Conservation (phyloP, 1,284 basidiomycete genomes). For the Ceratobasidium sp. region DNA sequence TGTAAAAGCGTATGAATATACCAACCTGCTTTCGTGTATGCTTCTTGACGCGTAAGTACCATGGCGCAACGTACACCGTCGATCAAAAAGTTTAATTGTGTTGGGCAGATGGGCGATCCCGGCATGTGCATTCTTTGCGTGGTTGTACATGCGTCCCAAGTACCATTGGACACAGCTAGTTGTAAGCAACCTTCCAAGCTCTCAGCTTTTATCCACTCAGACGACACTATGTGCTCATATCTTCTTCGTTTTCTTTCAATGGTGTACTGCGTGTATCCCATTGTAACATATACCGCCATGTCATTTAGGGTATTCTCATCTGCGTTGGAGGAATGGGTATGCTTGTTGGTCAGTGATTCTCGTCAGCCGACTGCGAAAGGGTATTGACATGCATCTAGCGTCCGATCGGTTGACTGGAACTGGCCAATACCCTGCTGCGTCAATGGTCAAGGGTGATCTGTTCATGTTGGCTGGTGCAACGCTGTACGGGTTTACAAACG, state of each 20-base stretch:
- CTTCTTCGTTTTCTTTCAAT: background rate
- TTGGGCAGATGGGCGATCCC: conserved; percentile 79
- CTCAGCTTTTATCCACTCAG: background rate
- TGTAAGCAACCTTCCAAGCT: conserved; percentile 39
- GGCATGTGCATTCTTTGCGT: conserved; percentile 80
- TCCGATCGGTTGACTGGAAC: conserved; percentile 47
- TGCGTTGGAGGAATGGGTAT: conserved; percentile 78
- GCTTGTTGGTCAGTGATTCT: conserved; percentile 62
- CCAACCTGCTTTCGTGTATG: conserved; percentile 85
- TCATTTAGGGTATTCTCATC: conserved; percentile 68
- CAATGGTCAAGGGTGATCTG: conserved; percentile 77
- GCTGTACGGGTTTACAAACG: conserved; percentile 82
- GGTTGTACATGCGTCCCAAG: conserved; percentile 77
- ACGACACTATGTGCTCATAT: conserved; percentile 52
- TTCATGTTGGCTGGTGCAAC: conserved; percentile 87
- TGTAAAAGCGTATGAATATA: conserved; percentile 87
- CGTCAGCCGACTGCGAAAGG: conserved; percentile 68
- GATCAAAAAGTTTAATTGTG: background rate
- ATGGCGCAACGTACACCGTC: background rate
- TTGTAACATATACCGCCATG: background rate
- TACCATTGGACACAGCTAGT: conserved; percentile 84
- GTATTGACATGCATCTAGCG: conserved; percentile 50
- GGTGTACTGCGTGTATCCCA: conserved; percentile 11
- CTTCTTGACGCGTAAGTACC: conserved; percentile 79
- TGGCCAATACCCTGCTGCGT: conserved; percentile 58